A percentile compares a stretch with the other conserved stretches of the same genome.
Evolutionary conservation across 495 filamentous ascomycete species (phyloP).

Genomic region (Penicillium cinerascens): DNA sequence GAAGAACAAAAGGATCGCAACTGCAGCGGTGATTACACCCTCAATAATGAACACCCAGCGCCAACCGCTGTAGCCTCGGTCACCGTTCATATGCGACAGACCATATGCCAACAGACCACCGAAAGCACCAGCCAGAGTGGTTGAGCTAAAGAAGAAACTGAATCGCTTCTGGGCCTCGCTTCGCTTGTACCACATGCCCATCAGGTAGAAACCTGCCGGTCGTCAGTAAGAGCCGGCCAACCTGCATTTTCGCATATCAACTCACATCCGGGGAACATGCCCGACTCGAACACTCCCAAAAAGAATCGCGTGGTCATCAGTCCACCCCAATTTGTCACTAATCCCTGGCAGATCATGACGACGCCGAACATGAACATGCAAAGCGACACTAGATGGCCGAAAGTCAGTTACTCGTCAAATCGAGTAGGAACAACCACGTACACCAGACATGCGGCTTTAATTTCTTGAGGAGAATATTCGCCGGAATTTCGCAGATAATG

Average conservation of each 20-base stretch:
- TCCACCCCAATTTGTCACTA: conserved; percentile 74
- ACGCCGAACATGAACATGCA: conserved; percentile 87
- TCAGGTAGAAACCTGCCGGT: conserved; percentile 65
- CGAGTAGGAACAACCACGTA: conserved; percentile 19
- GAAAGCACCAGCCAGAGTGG: conserved; percentile 81
- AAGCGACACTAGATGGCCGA: conserved; percentile 44
- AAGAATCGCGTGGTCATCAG: conserved; percentile 83
- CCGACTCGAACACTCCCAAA: conserved; percentile 81
- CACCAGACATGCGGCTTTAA: conserved; percentile 79
- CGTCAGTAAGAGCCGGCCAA: conserved; percentile 1
- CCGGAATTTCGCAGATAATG: conserved; percentile 80
- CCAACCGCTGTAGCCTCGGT: conserved; percentile 75
- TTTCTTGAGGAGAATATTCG: conserved; percentile 80
- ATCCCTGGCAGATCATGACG: conserved; percentile 71
- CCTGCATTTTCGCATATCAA: neutral
- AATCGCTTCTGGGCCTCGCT: conserved; percentile 84
- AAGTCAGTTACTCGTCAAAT: neutral
- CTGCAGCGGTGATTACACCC: conserved; percentile 66
- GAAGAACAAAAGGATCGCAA: conserved; percentile 76
- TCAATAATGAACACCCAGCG: conserved; percentile 77
- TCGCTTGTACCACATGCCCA: conserved; percentile 87
- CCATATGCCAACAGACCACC: conserved; percentile 78
- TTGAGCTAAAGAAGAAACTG: conserved; percentile 84
- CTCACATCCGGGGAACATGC: conserved; percentile 71
- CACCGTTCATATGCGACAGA: conserved; percentile 69